Conservation (phyloP, 163 green algal genomes). For the Volvox carteri region DNA sequence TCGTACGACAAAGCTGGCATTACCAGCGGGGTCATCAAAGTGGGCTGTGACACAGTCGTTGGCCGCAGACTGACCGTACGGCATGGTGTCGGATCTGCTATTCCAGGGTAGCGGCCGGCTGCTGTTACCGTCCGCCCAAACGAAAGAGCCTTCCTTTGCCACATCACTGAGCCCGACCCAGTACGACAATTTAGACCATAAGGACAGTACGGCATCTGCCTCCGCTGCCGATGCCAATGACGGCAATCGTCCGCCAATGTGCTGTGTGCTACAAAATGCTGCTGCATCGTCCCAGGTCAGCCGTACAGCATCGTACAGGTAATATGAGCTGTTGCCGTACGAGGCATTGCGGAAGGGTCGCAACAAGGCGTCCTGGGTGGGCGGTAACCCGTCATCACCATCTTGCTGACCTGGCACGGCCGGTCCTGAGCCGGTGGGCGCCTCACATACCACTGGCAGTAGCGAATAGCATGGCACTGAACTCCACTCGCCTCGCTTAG, state of each 20-base stretch:
- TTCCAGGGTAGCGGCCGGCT: slow-evolving; percentile 18
- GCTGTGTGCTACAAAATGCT: not conserved
- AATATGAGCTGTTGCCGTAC: slow-evolving; percentile 20
- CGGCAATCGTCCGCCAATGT: not conserved
- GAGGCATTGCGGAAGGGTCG: not conserved
- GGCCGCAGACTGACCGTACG: not conserved
- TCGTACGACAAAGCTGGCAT: not conserved
- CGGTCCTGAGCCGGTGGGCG: not conserved
- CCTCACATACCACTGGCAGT: slow-evolving; percentile 34
- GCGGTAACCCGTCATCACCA: slow-evolving; percentile 5
- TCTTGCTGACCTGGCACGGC: not conserved
- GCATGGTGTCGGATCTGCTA: not conserved
- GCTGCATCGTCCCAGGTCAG: slow-evolving; percentile 17
- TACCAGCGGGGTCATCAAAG: not conserved
- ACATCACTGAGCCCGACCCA: slow-evolving; percentile 24
- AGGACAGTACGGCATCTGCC: not conserved
- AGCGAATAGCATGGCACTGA: not conserved
- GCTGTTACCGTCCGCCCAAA: not conserved
- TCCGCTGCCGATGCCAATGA: not conserved
- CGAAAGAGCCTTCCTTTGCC: not conserved
- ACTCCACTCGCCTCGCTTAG: not conserved
- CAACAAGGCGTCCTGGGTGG: not conserved
- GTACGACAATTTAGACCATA: slow-evolving; percentile 5
- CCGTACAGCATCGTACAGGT: slow-evolving; percentile 33
- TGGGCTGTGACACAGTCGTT: not conserved